These are phyloP conservation scores for Ganoderma meredithae DNA, from an alignment of 1,284 basidiomycete species.

Conservation along the genomic window DNA sequence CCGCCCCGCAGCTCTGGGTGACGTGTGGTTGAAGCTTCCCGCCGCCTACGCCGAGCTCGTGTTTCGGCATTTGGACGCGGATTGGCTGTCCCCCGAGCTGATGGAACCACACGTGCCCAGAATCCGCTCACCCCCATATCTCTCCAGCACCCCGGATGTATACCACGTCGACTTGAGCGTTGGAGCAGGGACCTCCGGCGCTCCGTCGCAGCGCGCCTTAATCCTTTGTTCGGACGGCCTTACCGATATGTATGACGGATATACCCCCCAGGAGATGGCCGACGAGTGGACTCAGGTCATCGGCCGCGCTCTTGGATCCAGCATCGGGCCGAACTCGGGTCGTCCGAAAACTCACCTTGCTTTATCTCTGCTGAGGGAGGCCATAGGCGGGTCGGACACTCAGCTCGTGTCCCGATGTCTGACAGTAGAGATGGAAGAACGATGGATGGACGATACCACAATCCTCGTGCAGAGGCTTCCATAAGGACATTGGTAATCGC, in stretches of 20 bases:
- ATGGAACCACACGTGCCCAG: slow-evolving; percentile 52
- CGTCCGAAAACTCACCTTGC: slow-evolving; percentile 44
- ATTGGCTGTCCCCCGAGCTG: slow-evolving; percentile 51
- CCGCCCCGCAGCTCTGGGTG: slow-evolving; percentile 59
- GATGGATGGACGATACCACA: slow-evolving; percentile 79
- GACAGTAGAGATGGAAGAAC: slow-evolving; percentile 67
- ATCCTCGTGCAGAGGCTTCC: slow-evolving; percentile 55
- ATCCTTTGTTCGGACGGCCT: slow-evolving; percentile 68
- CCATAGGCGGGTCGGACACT: slow-evolving; percentile 60
- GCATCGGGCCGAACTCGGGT: slow-evolving; percentile 29
- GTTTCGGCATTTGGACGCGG: slow-evolving; percentile 56
- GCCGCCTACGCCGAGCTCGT: slow-evolving; percentile 60
- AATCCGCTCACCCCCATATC: slow-evolving; percentile 65
- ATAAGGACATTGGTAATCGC: slow-evolving; percentile 5
- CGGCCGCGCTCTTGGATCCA: slow-evolving; percentile 32
- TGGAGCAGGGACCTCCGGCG: slow-evolving; percentile 23
- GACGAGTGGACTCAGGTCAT: slow-evolving; percentile 52
- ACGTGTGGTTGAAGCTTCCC: slow-evolving; percentile 69
- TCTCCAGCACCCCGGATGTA: slow-evolving; percentile 60
- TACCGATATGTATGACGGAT: slow-evolving; percentile 56
- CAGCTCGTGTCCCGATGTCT: slow-evolving; percentile 61
- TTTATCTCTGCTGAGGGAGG: slow-evolving; percentile 60
- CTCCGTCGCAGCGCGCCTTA: slow-evolving; percentile 40
- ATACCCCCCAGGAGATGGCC: slow-evolving; percentile 45
- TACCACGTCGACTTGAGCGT: slow-evolving; percentile 45